Conservation (phyloP, 305 asterid genomes). For the Ajuga reptans region DNA sequence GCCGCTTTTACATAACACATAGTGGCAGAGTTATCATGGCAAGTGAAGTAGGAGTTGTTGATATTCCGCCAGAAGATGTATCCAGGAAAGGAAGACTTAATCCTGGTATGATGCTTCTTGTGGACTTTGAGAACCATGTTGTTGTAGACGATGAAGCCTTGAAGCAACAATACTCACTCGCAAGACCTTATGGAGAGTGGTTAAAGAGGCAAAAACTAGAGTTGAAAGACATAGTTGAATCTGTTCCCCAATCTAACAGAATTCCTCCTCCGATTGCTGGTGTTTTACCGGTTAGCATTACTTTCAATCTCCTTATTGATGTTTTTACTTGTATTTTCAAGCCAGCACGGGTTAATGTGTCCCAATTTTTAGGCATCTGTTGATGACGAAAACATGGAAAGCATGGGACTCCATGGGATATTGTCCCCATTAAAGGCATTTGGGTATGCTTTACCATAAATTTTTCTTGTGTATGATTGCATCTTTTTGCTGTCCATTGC, state of each 20-base stretch:
- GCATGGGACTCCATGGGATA: constrained; percentile 83
- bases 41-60: constrained; percentile 99
- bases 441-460: constrained; percentile 49
- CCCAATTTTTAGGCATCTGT: constrained; percentile 41
- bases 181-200: constrained; percentile 96
- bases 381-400: constrained; percentile 78
- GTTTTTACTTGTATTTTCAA: constrained; percentile 9
- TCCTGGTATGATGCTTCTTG: constrained; percentile 99
- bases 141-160: constrained; percentile 97
- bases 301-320: constrained; percentile 12
- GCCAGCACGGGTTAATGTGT: constrained; percentile 10
- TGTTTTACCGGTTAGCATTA: constrained; percentile 62
- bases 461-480: constrained; percentile 1
- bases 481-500: neutral
- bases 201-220: constrained; percentile 71
- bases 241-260: constrained; percentile 62
- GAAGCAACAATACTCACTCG: constrained; percentile 82
- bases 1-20: constrained; percentile 90
- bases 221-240: constrained; percentile 78
- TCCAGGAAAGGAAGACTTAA: constrained; percentile 93
- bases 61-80: constrained; percentile 93
- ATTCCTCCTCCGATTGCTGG: constrained; percentile 71
- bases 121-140: constrained; percentile 93
- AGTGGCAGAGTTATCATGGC: constrained; percentile 99
- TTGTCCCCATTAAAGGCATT: constrained; percentile 88